Conservation (phyloP, 2,329 filamentous ascomycete species). For the Fusarium acutatum region DNA sequence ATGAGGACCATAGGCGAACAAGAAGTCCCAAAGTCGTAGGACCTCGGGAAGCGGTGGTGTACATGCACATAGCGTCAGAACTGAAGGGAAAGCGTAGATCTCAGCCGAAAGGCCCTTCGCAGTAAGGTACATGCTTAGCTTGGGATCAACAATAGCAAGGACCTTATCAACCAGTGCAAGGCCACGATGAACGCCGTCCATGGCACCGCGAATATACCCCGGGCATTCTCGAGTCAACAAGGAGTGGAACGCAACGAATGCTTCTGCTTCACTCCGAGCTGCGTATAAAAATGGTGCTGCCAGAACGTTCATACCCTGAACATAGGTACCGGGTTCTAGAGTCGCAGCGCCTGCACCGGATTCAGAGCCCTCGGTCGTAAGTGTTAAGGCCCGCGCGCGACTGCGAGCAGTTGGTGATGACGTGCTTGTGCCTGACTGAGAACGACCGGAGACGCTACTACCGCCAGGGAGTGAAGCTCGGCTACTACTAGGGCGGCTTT, state of each 20-base stretch:
- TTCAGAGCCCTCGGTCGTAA: constrained; percentile 72
- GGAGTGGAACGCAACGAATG: constrained; percentile 88
- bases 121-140: constrained; percentile 83
- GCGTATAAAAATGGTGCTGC: constrained; percentile 96
- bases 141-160: constrained; percentile 88
- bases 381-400: constrained; percentile 64
- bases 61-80: constrained; percentile 93
- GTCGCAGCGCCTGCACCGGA: constrained; percentile 60
- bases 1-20: constrained; percentile 95
- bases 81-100: constrained; percentile 95
- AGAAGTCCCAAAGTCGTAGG: constrained; percentile 92
- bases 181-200: constrained; percentile 96
- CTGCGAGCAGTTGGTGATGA: constrained; percentile 58
- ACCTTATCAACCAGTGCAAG: constrained; percentile 92
- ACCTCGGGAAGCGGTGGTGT: constrained; percentile 96
- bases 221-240: constrained; percentile 90
- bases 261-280: constrained; percentile 92
- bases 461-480: constrained; percentile 47
- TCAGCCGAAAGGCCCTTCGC: constrained; percentile 89
- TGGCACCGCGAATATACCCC: constrained; percentile 92
- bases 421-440: constrained; percentile 50
- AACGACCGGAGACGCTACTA: constrained; percentile 45
- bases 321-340: constrained; percentile 82
- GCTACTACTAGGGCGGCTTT: constrained; percentile 51
- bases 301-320: constrained; percentile 98